Conservation (phyloP, 2,329 filamentous ascomycete genomes). For the Cytospora piceicola region DNA sequence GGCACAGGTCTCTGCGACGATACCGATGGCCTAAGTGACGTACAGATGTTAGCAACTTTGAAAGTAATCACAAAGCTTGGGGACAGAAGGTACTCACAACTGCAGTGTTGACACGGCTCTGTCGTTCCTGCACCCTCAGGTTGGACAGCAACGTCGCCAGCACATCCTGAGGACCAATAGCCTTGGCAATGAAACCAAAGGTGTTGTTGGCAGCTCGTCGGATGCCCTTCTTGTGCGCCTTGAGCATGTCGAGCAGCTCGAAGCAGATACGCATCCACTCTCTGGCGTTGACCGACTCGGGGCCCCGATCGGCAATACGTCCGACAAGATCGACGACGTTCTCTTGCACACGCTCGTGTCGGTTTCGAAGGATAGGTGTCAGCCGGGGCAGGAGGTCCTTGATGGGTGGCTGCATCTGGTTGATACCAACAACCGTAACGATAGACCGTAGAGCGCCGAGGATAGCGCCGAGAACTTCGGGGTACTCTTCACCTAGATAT, state of each 20-base stretch:
- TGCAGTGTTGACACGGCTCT: constrained; percentile 97
- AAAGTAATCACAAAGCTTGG: background rate
- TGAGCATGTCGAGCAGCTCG: constrained; percentile 97
- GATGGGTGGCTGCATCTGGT: constrained; percentile 97
- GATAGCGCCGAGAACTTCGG: constrained; percentile 95
- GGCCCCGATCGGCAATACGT: constrained; percentile 94
- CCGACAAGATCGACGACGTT: constrained; percentile 98
- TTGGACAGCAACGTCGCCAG: constrained; percentile 96
- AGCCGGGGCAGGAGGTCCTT: constrained; percentile 92
- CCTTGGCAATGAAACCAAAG: constrained; percentile 99
- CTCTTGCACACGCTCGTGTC: constrained; percentile 98
- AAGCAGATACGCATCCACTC: constrained; percentile 99
- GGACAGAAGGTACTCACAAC: constrained; percentile 50
- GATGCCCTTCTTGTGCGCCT: constrained; percentile 99
- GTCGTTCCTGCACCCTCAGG: constrained; percentile 92
- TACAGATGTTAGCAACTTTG: constrained; percentile 7
- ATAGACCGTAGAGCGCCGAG: constrained; percentile 93
- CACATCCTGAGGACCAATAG: constrained; percentile 96
- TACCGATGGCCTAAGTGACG: constrained; percentile 73
- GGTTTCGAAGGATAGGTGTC: constrained; percentile 96
- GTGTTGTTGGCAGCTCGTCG: constrained; percentile 98
- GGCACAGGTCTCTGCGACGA: constrained; percentile 96
- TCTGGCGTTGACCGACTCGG: constrained; percentile 92
- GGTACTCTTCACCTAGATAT: constrained; percentile 97
- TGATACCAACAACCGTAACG: constrained; percentile 96